Conservation (phyloP, 2,329 filamentous ascomycete species). For the Raffaelea ambrosiae region DNA sequence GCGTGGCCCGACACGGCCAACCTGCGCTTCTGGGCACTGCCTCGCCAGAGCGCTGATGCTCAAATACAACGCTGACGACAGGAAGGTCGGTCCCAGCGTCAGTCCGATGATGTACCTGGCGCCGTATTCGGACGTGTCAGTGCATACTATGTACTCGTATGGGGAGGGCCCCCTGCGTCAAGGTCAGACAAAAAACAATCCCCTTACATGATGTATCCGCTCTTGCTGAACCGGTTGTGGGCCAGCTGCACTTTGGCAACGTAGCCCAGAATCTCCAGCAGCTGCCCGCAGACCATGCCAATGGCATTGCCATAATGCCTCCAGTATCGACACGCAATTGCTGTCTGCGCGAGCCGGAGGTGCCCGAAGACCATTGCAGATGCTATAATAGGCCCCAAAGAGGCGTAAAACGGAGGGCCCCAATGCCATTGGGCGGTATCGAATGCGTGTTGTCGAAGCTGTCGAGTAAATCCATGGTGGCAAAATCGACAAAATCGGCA, state of each 20-base stretch:
- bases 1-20: conserved; percentile 6
- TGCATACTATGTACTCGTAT: too few relatives aligned
- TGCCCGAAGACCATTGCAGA: conserved; percentile 7
- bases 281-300: conserved; percentile 13
- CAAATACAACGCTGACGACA: conserved; percentile 14
- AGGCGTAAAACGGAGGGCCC: conserved; percentile 10
- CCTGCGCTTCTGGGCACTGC: background rate
- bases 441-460: too few relatives aligned
- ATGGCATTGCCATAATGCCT: conserved; percentile 13
- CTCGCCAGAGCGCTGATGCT: conserved; percentile 12
- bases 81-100: conserved; percentile 13
- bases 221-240: conserved; percentile 10
- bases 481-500: too few relatives aligned
- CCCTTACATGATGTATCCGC: conserved; percentile 14
- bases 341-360: conserved; percentile 1
- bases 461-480: too few relatives aligned
- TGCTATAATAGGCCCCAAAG: conserved; percentile 7
- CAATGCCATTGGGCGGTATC: conserved; percentile 8
- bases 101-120: conserved; percentile 16
- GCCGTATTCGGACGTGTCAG: too few relatives aligned
- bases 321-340: conserved; percentile 7
- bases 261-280: conserved; percentile 14
- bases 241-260: conserved; percentile 13
- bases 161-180: too few relatives aligned
- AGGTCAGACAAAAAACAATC: too few relatives aligned